Evolutionary conservation across 2,329 filamentous ascomycete species (phyloP).

Genomic region (Epichloe sibirici): DNA sequence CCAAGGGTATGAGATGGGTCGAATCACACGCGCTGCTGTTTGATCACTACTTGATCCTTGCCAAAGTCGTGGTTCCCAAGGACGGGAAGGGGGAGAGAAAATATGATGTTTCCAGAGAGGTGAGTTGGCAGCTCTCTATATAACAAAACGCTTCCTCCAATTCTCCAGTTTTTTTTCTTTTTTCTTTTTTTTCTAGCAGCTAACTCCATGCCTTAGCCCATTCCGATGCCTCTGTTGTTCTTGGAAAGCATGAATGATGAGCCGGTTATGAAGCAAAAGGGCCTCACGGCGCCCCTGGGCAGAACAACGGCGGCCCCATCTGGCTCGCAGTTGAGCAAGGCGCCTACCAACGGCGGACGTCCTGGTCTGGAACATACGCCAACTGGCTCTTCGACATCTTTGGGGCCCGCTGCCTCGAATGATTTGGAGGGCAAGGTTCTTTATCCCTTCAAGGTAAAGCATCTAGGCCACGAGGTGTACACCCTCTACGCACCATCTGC

Average conservation of each 20-base stretch:
- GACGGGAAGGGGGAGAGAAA: slow-evolving; percentile 62
- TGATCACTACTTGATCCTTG: slow-evolving; percentile 89
- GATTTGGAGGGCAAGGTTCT: slow-evolving; percentile 73
- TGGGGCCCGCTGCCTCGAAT: slow-evolving; percentile 35
- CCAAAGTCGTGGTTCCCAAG: slow-evolving; percentile 65
- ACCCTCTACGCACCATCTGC: slow-evolving; percentile 74
- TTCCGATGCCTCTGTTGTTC: slow-evolving; percentile 91
- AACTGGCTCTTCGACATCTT: slow-evolving; percentile 53
- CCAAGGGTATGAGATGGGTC: slow-evolving; percentile 82
- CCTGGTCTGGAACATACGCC: slow-evolving; percentile 54
- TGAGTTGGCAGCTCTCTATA: slow-evolving; percentile 23
- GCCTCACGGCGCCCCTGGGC: slow-evolving; percentile 50
- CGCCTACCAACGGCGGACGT: slow-evolving; percentile 38
- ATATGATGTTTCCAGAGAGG: slow-evolving; percentile 88
- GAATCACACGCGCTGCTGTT: slow-evolving; percentile 91
- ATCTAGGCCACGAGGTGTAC: slow-evolving; percentile 87
- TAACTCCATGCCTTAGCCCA: slow-evolving; percentile 41
- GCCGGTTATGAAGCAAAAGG: slow-evolving; percentile 72
- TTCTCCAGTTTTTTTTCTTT: slow-evolving; percentile 9
- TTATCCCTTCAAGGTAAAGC: slow-evolving; percentile 92
- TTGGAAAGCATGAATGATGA: slow-evolving; percentile 90
- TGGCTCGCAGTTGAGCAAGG: slow-evolving; percentile 45
- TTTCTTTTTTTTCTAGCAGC: slow-evolving; percentile 15
- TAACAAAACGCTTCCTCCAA: too few species aligned
- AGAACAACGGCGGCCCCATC: slow-evolving; percentile 49